Percentiles rank a stretch among this genome's conserved stretches.
Evolutionary conservation across 192 early-diverging fungal genomes (phyloP).

Genomic region (Coemansia sp.): DNA sequence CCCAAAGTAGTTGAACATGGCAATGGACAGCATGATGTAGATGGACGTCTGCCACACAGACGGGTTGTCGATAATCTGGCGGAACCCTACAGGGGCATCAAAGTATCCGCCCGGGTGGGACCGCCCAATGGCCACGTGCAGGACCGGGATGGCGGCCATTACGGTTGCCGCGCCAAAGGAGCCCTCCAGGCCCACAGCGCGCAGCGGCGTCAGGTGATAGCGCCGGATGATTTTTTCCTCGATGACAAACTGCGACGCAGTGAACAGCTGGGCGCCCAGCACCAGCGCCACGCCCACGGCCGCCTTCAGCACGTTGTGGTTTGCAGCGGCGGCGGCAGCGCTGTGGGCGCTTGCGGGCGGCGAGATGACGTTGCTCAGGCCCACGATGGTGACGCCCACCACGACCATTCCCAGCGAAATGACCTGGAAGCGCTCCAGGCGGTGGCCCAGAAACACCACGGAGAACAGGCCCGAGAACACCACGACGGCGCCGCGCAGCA

Average conservation of each 20-base stretch:
- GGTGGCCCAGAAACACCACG: slow-evolving; percentile 77
- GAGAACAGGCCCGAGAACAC: slow-evolving; percentile 92
- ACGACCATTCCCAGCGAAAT: slow-evolving; percentile 79
- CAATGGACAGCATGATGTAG: slow-evolving; percentile 85
- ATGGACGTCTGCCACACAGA: slow-evolving; percentile 70
- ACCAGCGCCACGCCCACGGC: slow-evolving; percentile 80
- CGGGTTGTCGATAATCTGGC: slow-evolving; percentile 64
- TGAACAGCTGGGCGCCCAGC: slow-evolving; percentile 87
- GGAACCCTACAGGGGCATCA: slow-evolving; percentile 72
- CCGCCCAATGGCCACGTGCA: slow-evolving; percentile 69
- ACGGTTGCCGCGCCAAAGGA: slow-evolving; percentile 79
- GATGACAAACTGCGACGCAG: slow-evolving; percentile 92
- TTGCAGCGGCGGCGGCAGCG: slow-evolving; percentile 3
- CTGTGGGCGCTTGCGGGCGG: slow-evolving; percentile 24
- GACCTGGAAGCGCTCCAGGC: slow-evolving; percentile 77
- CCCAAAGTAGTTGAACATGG: slow-evolving; percentile 97
- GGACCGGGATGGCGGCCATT: slow-evolving; percentile 65
- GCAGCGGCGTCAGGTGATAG: slow-evolving; percentile 79
- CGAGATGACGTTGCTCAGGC: slow-evolving; percentile 62
- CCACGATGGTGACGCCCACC: slow-evolving; percentile 86
- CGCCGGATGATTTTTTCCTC: slow-evolving; percentile 88
- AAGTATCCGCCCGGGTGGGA: slow-evolving; percentile 74
- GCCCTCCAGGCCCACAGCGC: slow-evolving; percentile 93
- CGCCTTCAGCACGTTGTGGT: slow-evolving; percentile 53
- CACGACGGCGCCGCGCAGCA: slow-evolving; percentile 94